Percentiles rank a stretch among this genome's conserved stretches.
These are phyloP conservation scores for Didymella keratinophila DNA, from an alignment of 2,329 filamentous ascomycete species.

Conservation along the genomic window DNA sequence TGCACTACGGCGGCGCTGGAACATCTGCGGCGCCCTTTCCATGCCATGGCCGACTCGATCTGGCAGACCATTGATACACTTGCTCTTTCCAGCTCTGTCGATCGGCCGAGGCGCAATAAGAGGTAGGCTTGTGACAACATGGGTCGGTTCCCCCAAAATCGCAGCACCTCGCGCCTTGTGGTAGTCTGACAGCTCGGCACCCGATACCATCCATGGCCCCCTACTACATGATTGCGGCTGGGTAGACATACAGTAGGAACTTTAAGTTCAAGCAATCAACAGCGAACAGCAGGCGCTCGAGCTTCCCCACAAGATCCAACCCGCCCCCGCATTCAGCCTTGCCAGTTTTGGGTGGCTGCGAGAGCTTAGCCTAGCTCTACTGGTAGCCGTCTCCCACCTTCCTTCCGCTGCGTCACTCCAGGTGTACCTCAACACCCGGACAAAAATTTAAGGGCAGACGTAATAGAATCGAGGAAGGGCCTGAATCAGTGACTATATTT, in stretches of 20 bases:
- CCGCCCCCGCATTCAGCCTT: constrained; percentile 19
- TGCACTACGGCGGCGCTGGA: constrained; percentile 10
- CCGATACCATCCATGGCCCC: too few relatives aligned
- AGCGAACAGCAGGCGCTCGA: neutral
- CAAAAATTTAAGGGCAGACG: too few relatives aligned
- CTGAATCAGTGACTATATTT: neutral
- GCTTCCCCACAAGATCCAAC: constrained; percentile 13
- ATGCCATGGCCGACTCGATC: constrained; percentile 2
- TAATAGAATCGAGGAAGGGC: neutral
- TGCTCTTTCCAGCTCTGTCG: neutral
- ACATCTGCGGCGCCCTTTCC: neutral
- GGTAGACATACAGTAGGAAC: neutral
- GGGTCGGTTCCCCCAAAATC: neutral
- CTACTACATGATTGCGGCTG: neutral
- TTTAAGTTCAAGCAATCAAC: neutral
- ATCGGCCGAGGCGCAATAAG: constrained; percentile 9
- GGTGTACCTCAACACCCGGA: neutral
- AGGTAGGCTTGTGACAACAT: constrained; percentile 2
- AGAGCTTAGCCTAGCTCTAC: constrained; percentile 23
- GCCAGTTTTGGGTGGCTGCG: constrained; percentile 7
- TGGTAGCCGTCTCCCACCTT: constrained; percentile 7
- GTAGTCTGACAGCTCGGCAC: neutral
- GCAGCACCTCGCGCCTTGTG: neutral
- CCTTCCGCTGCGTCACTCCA: neutral
- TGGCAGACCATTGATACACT: neutral